Conservation (phyloP, 2,329 filamentous ascomycete species). For the Dryadomyces sulphureus region DNA sequence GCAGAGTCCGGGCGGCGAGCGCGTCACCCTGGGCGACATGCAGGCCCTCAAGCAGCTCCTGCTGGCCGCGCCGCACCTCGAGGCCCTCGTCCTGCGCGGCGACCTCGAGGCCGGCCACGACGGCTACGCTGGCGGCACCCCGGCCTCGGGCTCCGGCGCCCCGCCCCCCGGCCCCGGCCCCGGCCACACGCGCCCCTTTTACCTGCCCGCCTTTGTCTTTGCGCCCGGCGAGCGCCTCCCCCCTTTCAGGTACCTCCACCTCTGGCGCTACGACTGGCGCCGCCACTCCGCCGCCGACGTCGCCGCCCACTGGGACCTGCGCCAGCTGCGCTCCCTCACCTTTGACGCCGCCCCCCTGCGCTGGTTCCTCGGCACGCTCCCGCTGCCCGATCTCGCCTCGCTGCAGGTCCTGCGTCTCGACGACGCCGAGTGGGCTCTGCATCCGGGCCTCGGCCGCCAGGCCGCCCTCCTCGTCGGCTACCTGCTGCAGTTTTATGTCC, state of each 20-base stretch:
- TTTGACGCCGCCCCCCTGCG: slow-evolving; percentile 28
- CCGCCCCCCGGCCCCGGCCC: slow-evolving; percentile 20
- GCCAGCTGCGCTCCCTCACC: slow-evolving; percentile 23
- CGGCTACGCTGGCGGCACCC: slow-evolving; percentile 22
- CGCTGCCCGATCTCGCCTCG: slow-evolving; percentile 19
- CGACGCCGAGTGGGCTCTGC: slow-evolving; percentile 24
- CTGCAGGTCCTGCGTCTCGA: slow-evolving; percentile 26
- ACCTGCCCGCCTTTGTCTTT: slow-evolving; percentile 30
- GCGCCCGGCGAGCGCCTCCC: slow-evolving; percentile 24
- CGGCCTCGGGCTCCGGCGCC: too few relatives aligned
- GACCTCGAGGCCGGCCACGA: slow-evolving; percentile 20
- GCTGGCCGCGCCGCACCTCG: slow-evolving; percentile 17
- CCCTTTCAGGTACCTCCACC: slow-evolving; percentile 22
- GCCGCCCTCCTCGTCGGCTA: slow-evolving; percentile 23
- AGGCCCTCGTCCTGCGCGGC: slow-evolving; percentile 8
- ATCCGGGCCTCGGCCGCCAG: slow-evolving; percentile 21
- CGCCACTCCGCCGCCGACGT: slow-evolving; percentile 24
- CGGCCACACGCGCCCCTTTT: slow-evolving; percentile 22
- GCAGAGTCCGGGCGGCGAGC: neutral
- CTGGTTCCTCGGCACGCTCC: slow-evolving; percentile 28
- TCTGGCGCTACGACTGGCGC: slow-evolving; percentile 34
- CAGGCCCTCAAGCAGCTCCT: neutral
- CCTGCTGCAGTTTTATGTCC: slow-evolving; percentile 24
- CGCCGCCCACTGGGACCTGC: slow-evolving; percentile 29
- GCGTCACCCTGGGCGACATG: slow-evolving; percentile 1